These are phyloP conservation scores for Sarocladium kiliense DNA, from an alignment of 2,329 filamentous ascomycete species.

Conservation along the genomic window DNA sequence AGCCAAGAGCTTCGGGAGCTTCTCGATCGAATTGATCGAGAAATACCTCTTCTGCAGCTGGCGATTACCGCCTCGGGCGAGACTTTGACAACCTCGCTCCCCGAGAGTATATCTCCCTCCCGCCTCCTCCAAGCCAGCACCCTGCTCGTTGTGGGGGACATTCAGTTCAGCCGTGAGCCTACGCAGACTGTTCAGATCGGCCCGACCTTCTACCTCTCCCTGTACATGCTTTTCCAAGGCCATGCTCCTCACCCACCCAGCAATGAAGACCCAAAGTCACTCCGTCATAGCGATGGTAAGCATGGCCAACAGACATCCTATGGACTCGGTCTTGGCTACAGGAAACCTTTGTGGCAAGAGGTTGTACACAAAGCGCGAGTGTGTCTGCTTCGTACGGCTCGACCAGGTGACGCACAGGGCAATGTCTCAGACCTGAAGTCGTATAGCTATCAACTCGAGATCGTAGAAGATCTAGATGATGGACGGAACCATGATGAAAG, in stretches of 20 bases:
- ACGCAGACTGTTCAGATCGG: conserved; percentile 72
- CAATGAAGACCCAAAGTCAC: background rate
- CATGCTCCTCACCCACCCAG: too few species aligned
- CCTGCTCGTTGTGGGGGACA: conserved; percentile 81
- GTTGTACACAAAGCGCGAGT: conserved; percentile 89
- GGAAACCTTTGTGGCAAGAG: conserved; percentile 83
- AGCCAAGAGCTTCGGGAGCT: conserved; percentile 70
- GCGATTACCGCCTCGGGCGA: conserved; percentile 93
- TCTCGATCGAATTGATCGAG: conserved; percentile 77
- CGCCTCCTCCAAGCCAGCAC: conserved; percentile 89
- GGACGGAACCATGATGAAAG: conserved; percentile 44
- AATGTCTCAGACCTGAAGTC: too few species aligned
- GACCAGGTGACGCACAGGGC: too few species aligned
- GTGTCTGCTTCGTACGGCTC: conserved; percentile 69
- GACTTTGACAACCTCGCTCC: conserved; percentile 73
- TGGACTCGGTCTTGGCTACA: conserved; percentile 36
- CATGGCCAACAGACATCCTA: conserved; percentile 14
- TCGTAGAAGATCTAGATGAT: conserved; percentile 73
- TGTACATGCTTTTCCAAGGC: conserved; percentile 92
- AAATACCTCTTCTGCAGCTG: conserved; percentile 85
- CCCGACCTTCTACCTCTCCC: conserved; percentile 75
- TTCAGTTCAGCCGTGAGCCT: conserved; percentile 66
- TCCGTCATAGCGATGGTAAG: background rate
- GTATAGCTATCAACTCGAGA: conserved; percentile 75
- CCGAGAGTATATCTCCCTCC: conserved; percentile 81